Conservation (phyloP, 257 asterid genomes). For the Jaltomata sinuosa region DNA sequence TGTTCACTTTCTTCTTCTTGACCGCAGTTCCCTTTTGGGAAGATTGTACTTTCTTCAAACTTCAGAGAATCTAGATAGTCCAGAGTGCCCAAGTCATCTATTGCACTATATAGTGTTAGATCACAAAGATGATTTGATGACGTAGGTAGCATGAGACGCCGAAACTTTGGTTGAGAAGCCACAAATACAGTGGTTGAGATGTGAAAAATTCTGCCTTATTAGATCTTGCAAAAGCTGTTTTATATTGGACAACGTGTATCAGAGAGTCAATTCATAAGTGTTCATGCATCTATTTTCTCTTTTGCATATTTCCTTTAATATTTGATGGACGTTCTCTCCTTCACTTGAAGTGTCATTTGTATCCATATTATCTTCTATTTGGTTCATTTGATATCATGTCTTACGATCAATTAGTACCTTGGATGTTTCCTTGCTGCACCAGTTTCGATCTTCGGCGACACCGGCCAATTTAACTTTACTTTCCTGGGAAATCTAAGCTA, state of each 20-base stretch:
- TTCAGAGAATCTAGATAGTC: background rate
- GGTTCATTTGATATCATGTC: background rate
- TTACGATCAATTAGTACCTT: background rate
- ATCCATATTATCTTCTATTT: background rate
- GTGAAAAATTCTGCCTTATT: background rate
- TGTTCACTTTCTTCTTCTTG: background rate
- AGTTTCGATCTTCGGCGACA: background rate
- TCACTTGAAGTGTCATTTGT: background rate
- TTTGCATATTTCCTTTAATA: background rate
- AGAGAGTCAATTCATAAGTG: background rate
- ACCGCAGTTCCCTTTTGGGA: background rate
- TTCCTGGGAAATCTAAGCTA: background rate
- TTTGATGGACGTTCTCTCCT: background rate
- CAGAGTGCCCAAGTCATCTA: background rate
- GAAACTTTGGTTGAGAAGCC: background rate
- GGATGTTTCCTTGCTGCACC: background rate
- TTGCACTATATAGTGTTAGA: background rate
- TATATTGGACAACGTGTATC: background rate
- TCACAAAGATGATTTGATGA: background rate
- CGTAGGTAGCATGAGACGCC: background rate
- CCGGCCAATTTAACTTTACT: background rate
- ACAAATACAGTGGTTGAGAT: background rate
- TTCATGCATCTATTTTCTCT: background rate
- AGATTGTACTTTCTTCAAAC: background rate
- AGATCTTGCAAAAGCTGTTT: background rate